Conservation (phyloP, 75 land plant species). For the Cryptomeria japonica region DNA sequence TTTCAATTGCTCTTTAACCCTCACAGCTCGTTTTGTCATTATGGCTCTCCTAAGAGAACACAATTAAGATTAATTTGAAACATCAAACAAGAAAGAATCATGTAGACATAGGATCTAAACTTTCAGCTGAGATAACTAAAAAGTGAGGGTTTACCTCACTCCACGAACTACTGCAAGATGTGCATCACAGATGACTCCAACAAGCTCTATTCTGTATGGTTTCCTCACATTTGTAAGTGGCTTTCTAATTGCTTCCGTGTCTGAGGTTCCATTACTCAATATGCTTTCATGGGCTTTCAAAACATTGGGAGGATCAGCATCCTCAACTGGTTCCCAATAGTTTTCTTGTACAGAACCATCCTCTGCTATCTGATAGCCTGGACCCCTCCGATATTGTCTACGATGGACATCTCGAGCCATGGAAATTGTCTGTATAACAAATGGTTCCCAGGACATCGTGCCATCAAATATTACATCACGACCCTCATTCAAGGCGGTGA, state of each 20-base stretch:
- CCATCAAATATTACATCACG: conserved; percentile 93
- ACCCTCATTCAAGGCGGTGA: conserved; percentile 86
- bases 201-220: conserved; percentile 81
- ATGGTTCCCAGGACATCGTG: conserved; percentile 86
- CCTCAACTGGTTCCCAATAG: conserved; percentile 77
- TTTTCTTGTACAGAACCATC: conserved; percentile 60
- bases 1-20: conserved; percentile 74
- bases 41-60: conserved; percentile 66
- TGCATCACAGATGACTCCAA: conserved; percentile 87
- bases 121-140: not conserved
- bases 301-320: conserved; percentile 5
- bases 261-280: no score
- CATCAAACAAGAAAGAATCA: not conserved
- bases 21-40: conserved; percentile 73
- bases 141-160: conserved; percentile 45
- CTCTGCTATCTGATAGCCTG: conserved; percentile 53
- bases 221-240: conserved; percentile 18
- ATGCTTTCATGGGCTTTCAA: not conserved
- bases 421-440: conserved; percentile 78
- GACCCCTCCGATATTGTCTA: conserved; percentile 72
- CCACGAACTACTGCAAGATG: conserved; percentile 85
- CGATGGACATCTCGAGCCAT: conserved; percentile 80
- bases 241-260: not conserved
- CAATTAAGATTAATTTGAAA: not conserved
- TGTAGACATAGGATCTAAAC: not conserved